Conservation (phyloP, 2,329 filamentous ascomycete genomes). For the Neonectria ditissima region DNA sequence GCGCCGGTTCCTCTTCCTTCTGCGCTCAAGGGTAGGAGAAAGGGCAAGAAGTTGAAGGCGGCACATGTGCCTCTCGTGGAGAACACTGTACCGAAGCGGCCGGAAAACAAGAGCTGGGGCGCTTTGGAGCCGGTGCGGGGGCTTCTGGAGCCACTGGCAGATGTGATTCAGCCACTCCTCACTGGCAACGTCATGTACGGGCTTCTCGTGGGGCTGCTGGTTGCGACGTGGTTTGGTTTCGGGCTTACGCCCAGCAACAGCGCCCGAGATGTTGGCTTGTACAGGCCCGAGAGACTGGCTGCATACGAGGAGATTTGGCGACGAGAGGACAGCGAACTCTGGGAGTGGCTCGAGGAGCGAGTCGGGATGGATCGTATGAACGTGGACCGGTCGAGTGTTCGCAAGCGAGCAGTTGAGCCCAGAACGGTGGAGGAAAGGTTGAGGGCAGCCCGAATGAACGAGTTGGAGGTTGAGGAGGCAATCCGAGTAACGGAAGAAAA, state of each 20-base stretch:
- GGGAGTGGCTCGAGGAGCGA: conserved; percentile 93
- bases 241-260: conserved; percentile 59
- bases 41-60: conserved; percentile 64
- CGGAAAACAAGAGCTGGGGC: conserved; percentile 74
- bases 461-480: conserved; percentile 81
- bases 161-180: conserved; percentile 77
- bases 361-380: conserved; percentile 75
- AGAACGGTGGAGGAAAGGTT: conserved; percentile 71
- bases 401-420: conserved; percentile 64
- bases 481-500: conserved; percentile 90
- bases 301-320: conserved; percentile 96
- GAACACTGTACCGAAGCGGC: conserved; percentile 56
- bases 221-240: conserved; percentile 80
- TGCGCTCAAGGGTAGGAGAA: conserved; percentile 68
- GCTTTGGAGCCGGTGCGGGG: conserved; percentile 81
- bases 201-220: conserved; percentile 77
- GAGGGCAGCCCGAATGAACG: conserved; percentile 72
- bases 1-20: conserved; percentile 59
- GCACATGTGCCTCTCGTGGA: conserved; percentile 57
- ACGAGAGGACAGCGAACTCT: conserved; percentile 86
- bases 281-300: conserved; percentile 73
- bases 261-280: conserved; percentile 47
- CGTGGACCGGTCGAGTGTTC: conserved; percentile 48
- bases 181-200: conserved; percentile 83
- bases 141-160: conserved; percentile 75